Conservation (phyloP, 2,329 filamentous ascomycete species). For the Penicillium crustosum region DNA sequence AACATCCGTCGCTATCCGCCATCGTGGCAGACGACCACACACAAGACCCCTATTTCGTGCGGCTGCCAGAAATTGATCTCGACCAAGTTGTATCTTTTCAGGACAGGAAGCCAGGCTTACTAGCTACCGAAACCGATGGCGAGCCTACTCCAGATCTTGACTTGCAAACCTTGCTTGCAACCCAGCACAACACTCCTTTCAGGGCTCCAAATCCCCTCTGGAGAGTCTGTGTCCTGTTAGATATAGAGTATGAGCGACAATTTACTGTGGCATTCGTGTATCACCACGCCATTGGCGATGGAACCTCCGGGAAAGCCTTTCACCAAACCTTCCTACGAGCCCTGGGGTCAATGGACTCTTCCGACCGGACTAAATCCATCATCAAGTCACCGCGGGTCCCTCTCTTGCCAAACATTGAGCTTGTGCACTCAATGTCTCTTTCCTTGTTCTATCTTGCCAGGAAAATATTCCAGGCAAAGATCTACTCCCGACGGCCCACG, state of each 20-base stretch:
- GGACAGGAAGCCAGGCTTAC: constrained; percentile 19
- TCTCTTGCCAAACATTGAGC: constrained; percentile 45
- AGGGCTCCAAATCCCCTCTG: constrained; percentile 43
- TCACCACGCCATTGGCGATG: constrained; percentile 52
- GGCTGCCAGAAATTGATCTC: constrained; percentile 46
- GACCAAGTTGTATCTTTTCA: constrained; percentile 39
- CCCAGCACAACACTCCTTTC: constrained; percentile 45
- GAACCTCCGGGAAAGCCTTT: constrained; percentile 47
- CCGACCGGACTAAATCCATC: constrained; percentile 20
- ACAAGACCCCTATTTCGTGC: constrained; percentile 45
- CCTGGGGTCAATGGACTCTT: constrained; percentile 25
- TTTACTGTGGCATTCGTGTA: constrained; percentile 50
- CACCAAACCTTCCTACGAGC: constrained; percentile 45
- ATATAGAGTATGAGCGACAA: constrained; percentile 18
- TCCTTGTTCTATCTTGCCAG: constrained; percentile 38
- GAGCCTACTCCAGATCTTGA: constrained; percentile 35
- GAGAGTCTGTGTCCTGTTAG: constrained; percentile 45
- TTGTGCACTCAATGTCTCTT: constrained; percentile 41
- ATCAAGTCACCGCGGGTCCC: constrained; percentile 28
- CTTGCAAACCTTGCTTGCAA: constrained; percentile 42
- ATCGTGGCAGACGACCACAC: constrained; percentile 45
- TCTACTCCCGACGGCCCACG: constrained; percentile 30
- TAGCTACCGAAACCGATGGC: constrained; percentile 19
- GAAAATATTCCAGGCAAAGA: constrained; percentile 34
- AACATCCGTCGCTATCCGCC: constrained; percentile 47